A percentile compares a stretch with the other conserved stretches of the same genome.
Conservation (phyloP, 116 monocot species). For the Phalaenopsis hybrid region DNA sequence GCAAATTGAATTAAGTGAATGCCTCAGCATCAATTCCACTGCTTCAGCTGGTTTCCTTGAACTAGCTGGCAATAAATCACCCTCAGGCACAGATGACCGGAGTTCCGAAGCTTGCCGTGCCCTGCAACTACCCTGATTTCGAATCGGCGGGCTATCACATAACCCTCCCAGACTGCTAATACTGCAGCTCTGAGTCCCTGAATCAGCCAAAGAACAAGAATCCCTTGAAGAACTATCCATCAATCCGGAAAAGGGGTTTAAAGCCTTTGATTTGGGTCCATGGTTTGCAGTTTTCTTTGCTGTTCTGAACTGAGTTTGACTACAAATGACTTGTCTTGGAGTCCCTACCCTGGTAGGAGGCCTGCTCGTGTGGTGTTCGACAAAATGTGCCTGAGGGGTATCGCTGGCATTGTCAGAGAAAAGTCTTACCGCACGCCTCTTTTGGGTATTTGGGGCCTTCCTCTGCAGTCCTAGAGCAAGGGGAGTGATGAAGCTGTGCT, state of each 20-base stretch:
- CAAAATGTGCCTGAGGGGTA: constrained; percentile 1
- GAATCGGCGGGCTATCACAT: constrained; percentile 65
- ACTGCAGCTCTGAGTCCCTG: constrained; percentile 30
- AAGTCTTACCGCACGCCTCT: constrained; percentile 33
- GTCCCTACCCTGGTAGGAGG: constrained; percentile 37
- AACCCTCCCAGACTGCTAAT: constrained; percentile 24
- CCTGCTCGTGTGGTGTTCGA: constrained; percentile 8
- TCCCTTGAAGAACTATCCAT: constrained; percentile 15
- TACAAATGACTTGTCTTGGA: constrained; percentile 5
- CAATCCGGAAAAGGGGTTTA: constrained; percentile 1
- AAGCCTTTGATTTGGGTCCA: constrained; percentile 4
- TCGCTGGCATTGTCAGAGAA: constrained; percentile 42
- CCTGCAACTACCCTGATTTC: constrained; percentile 8
- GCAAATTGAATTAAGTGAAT: constrained; percentile 49
- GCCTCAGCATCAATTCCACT: constrained; percentile 7
- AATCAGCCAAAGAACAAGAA: constrained; percentile 12
- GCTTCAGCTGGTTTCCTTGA: constrained; percentile 23
- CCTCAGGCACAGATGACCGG: constrained; percentile 56
- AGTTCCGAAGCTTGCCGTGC: constrained; percentile 23
- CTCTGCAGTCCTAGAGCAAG: not conserved
- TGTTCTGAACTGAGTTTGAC: constrained; percentile 5
- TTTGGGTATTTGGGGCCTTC: constrained; percentile 14
- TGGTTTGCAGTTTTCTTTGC: not conserved
- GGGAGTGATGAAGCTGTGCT: constrained; percentile 24
- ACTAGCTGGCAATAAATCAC: constrained; percentile 26